Conservation (phyloP, 305 asterid species). For the Coffea humblotiana region DNA sequence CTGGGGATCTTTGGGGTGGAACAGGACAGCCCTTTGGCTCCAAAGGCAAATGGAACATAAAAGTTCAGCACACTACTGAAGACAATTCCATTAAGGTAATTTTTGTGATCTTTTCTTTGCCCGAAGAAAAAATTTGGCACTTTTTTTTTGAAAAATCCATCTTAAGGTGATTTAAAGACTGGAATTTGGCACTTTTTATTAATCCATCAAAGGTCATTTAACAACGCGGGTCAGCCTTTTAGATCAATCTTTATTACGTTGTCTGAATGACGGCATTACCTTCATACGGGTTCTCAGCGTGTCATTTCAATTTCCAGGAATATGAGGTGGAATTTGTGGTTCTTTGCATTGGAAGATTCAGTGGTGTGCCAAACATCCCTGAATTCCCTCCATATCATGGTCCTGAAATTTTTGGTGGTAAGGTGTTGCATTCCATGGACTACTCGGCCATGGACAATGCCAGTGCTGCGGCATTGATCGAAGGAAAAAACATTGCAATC, state of each 20-base stretch:
- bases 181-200: too few relatives aligned
- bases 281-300: not conserved
- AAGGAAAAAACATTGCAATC: constrained; percentile 49
- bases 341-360: constrained; percentile 57
- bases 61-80: constrained; percentile 32
- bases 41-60: constrained; percentile 57
- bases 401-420: constrained; percentile 49
- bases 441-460: constrained; percentile 51
- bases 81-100: constrained; percentile 33
- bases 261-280: too few relatives aligned
- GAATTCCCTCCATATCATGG: constrained; percentile 43
- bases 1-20: constrained; percentile 62
- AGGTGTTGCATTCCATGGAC: constrained; percentile 58
- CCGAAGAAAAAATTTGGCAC: too few relatives aligned
- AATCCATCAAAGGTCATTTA: not conserved
- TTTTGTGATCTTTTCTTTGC: too few relatives aligned
- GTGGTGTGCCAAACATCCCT: constrained; percentile 54
- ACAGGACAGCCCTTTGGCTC: constrained; percentile 52
- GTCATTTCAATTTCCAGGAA: constrained; percentile 26
- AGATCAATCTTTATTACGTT: not conserved
- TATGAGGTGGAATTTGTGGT: constrained; percentile 45
- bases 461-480: constrained; percentile 44
- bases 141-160: too few relatives aligned
- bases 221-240: not conserved
- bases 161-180: not conserved